Percentiles rank a stretch among this genome's conserved stretches.
Conservation (phyloP, 768 basidiomycete genomes). For the Lactarius tabidus region DNA sequence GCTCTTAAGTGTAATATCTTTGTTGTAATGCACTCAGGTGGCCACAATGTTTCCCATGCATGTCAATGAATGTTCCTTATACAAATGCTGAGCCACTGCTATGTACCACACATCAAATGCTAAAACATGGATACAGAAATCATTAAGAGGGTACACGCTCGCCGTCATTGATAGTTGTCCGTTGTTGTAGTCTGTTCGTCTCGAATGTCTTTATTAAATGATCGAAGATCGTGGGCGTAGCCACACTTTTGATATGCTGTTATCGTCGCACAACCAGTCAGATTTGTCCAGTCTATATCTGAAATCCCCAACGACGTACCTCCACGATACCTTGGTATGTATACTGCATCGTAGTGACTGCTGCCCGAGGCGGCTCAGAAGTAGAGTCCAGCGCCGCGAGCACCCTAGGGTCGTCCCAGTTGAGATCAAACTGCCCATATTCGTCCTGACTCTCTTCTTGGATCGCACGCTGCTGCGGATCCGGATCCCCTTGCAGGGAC, state of each 20-base stretch:
- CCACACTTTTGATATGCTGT: constrained; percentile 12
- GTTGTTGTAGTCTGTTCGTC: constrained; percentile 1
- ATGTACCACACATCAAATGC: constrained; percentile 1
- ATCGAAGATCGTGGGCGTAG: constrained; percentile 7
- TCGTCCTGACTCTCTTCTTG: constrained; percentile 78
- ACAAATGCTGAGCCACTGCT: background rate
- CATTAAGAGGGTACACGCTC: constrained; percentile 1
- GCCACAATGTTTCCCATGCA: background rate
- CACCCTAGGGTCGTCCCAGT: constrained; percentile 58
- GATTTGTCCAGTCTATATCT: background rate
- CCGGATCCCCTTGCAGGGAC: constrained; percentile 33
- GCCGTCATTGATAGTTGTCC: background rate
- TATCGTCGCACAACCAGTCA: background rate
- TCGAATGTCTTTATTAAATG: constrained; percentile 3
- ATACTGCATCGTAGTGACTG: constrained; percentile 6
- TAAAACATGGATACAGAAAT: background rate
- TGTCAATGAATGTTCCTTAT: background rate
- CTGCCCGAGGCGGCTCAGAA: background rate
- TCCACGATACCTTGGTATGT: constrained; percentile 13
- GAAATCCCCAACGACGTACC: background rate
- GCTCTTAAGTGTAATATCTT: background rate
- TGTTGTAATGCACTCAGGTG: background rate
- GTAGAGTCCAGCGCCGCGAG: constrained; percentile 37
- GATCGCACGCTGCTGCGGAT: constrained; percentile 34
- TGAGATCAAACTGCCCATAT: constrained; percentile 55